These are phyloP conservation scores for Westerdykella aurantiaca DNA, from an alignment of 2,329 filamentous ascomycete species.

Conservation along the genomic window DNA sequence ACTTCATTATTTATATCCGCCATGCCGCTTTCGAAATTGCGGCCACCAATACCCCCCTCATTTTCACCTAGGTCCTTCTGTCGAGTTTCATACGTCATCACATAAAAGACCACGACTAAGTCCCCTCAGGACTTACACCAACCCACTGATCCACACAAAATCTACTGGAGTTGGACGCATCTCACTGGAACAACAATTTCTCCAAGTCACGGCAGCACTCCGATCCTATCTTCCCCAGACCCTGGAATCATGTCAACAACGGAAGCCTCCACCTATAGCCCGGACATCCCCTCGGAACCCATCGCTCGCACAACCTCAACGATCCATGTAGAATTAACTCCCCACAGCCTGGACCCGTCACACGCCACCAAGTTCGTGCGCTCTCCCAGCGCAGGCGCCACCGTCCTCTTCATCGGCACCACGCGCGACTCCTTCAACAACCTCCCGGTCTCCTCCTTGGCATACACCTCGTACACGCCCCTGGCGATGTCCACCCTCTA, in stretches of 20 bases:
- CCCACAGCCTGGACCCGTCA: constrained; percentile 53
- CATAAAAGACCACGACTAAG: not conserved
- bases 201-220: not conserved
- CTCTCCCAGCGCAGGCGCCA: constrained; percentile 40
- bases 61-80: not conserved
- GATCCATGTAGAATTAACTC: constrained; percentile 65
- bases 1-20: too few relatives aligned
- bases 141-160: not conserved
- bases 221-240: too few relatives aligned
- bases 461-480: constrained; percentile 68
- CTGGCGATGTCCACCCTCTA: constrained; percentile 65
- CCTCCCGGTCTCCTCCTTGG: constrained; percentile 66
- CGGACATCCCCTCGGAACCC: constrained; percentile 24
- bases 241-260: constrained; percentile 19
- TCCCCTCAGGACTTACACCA: not conserved
- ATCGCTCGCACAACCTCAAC: constrained; percentile 21
- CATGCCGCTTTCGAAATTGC: too few relatives aligned
- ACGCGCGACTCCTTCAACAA: constrained; percentile 69
- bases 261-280: constrained; percentile 20
- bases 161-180: not conserved
- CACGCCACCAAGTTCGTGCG: constrained; percentile 61
- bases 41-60: not conserved
- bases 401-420: constrained; percentile 49
- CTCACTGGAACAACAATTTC: not conserved
- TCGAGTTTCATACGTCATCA: not conserved